Base-by-base conservation (phyloP, 164 flowering plant genomes). In the Dillenia suffruticosa region DNA sequence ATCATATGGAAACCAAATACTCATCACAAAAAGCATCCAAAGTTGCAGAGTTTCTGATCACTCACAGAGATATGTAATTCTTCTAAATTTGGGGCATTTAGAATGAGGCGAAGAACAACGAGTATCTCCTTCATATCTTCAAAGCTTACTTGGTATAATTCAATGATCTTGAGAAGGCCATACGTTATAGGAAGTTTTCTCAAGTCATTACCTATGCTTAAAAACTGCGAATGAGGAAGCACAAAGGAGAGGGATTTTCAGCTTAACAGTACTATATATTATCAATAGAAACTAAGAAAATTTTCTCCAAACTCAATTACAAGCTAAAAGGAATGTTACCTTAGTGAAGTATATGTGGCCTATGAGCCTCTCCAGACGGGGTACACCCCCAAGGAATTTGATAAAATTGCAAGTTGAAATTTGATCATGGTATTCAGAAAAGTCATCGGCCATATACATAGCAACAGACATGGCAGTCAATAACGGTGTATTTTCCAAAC, bases 281-380 rank as follows among this genome's bases (percentile, higher is more conserved):
- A 32, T 32, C 40, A 32, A 32, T 32, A 4, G 40, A 5, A 32
- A 32, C 40, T 32, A 32, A 32, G 40, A 32, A 32, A 32, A 32
- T 6, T 32, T 32, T n/a, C 24, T 4, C 50, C 22, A 17, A 43
- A 32, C 7, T 3, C 40, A 57, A 13, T 1, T 46, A 9, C 10
- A 69, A 22, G 44, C 10, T 40, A 63, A 0, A 51, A 2, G 46
- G 13, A 16, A n/a, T 49, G 56, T 47, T 79, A 90, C 96, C 87
- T 83, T 82, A 9, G 87, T 77, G 68, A 90, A 90, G 70, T 83
- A 79, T 59, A 78, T 71, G 51, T 76, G 82, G 15, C 86, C 90
- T 44, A 70, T 56, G 7, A 90, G 86, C 66, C 67, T 82, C 75
- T 84, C 78, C 51, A 90, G 84, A 62, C 24, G 49, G 57, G 89